These are phyloP conservation scores for Alternaria tenuissima DNA, from an alignment of 2,329 filamentous ascomycete genomes.

Conservation along the genomic window DNA sequence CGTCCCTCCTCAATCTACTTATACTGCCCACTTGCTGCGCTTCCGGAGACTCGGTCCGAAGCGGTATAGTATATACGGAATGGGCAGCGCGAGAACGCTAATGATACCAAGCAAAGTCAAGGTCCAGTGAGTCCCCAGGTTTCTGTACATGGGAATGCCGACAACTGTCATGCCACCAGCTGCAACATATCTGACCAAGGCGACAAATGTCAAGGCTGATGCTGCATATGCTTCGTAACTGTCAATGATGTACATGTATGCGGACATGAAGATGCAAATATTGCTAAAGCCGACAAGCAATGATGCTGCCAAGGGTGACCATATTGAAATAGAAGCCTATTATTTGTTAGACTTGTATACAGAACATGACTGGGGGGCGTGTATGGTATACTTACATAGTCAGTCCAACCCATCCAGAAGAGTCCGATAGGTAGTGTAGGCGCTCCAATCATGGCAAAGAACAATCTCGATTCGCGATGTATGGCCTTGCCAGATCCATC, in stretches of 20 bases:
- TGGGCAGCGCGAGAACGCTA: conserved; percentile 44
- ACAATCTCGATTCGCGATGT: conserved; percentile 62
- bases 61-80: conserved; percentile 55
- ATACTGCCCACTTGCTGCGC: not conserved
- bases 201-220: conserved; percentile 55
- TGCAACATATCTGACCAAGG: conserved; percentile 52
- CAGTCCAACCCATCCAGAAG: conserved; percentile 68
- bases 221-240: conserved; percentile 63
- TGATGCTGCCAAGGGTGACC: conserved; percentile 53
- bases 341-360: not conserved
- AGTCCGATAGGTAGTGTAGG: conserved; percentile 61
- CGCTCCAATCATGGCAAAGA: conserved; percentile 62
- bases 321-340: conserved; percentile 8
- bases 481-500: conserved; percentile 50
- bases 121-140: conserved; percentile 48
- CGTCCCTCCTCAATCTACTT: too few species aligned
- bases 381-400: conserved; percentile 36
- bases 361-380: not conserved
- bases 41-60: not conserved
- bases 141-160: conserved; percentile 51
- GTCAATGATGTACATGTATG: conserved; percentile 67
- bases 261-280: conserved; percentile 54
- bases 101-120: conserved; percentile 46
- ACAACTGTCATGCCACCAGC: conserved; percentile 54
- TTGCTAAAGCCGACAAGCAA: conserved; percentile 39